A percentile compares a stretch with the other conserved stretches of the same genome.
Evolutionary conservation across 495 filamentous ascomycete genomes (phyloP).

Genomic region (Venustampulla echinocandica): DNA sequence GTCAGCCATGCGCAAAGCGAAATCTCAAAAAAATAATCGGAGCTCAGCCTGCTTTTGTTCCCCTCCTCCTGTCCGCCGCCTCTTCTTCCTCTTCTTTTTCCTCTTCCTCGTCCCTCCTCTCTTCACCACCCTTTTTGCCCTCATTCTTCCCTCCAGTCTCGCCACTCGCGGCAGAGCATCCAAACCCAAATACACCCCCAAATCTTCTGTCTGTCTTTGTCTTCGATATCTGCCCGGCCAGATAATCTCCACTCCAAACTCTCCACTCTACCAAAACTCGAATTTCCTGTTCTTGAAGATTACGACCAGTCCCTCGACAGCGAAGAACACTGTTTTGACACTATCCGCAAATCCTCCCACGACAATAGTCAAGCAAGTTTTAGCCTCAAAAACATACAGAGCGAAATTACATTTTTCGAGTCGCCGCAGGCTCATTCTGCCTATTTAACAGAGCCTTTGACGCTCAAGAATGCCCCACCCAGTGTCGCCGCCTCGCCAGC

Average conservation of each 20-base stretch:
- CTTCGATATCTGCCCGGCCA: slow-evolving; percentile 16
- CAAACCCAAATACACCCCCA: no score
- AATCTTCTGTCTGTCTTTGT: no score
- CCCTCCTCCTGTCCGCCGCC: no score
- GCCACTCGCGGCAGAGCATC: no score
- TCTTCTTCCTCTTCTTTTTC: no score
- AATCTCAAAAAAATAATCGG: no score
- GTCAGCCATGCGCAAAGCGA: no score
- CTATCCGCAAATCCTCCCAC: slow-evolving; percentile 14
- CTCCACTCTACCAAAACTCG: slow-evolving; percentile 16
- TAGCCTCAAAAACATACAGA: neutral
- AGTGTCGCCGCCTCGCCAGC: slow-evolving; percentile 48
- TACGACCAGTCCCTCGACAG: slow-evolving; percentile 13
- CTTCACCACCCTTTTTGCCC: neutral
- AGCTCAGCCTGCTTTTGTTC: no score
- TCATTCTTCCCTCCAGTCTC: neutral
- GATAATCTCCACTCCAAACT: slow-evolving; percentile 21
- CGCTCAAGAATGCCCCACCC: slow-evolving; percentile 55
- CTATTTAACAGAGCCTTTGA: slow-evolving; percentile 12
- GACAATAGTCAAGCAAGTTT: slow-evolving; percentile 1
- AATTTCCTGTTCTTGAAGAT: neutral
- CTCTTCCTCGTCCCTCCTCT: neutral
- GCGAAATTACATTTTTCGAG: slow-evolving; percentile 6
- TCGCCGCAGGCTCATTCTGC: slow-evolving; percentile 6
- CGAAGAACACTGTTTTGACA: slow-evolving; percentile 21